Base-by-base conservation (phyloP, 768 basidiomycete species). In the Kwoniella bestiolae region DNA sequence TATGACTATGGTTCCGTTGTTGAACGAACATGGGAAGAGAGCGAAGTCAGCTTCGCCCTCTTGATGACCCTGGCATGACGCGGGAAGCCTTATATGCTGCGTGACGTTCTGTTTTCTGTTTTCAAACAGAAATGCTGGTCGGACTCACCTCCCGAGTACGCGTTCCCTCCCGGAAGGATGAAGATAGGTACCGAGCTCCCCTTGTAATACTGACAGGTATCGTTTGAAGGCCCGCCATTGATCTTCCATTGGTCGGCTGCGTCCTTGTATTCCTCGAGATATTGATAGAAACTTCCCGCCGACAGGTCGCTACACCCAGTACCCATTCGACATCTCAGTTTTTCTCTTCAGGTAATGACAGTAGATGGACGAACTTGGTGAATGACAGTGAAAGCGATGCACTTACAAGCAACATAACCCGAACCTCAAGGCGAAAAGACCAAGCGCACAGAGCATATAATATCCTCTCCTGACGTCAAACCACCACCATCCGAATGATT, bases 131-230 rank as follows among this genome's bases (percentile, higher is more conserved):
- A 25, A 25, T 25, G n/a, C 9, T 47, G 12, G 50, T 52, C 0
- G 1, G 12, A 68, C 67, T 69, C 35, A 69, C 67, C 67, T 28
- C 68, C 69, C 5, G 58, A 29, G 35, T 34, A 57, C 14, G 63
- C 18, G 12, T 60, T 53, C n/a, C 45, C 61, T 41, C 63, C 41
- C 1, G 60, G 38, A 11, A 50, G 45, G 16, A 60, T 46, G 23
- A 64, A 60, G 23, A 68, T 53, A 6, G 66, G 62, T 1, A 71
- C 60, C n/a, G 34, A 64, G 12, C 61, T 63, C 3, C 56, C 56
- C 16, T 50, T n/a, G 35, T 65, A 69, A 46, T 72, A 72, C 51
- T 72, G 70, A 63, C 70, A 72, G 8, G 55, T 29, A 11, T 6
- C 32, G 3, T 44, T 14, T n/a, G 25, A 18, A 5, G 70, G 70